Evolutionary conservation across 2,329 filamentous ascomycete species (phyloP), one percentile per base, ranked within the genome.

Genomic region (Metarhizium rileyi): DNA sequence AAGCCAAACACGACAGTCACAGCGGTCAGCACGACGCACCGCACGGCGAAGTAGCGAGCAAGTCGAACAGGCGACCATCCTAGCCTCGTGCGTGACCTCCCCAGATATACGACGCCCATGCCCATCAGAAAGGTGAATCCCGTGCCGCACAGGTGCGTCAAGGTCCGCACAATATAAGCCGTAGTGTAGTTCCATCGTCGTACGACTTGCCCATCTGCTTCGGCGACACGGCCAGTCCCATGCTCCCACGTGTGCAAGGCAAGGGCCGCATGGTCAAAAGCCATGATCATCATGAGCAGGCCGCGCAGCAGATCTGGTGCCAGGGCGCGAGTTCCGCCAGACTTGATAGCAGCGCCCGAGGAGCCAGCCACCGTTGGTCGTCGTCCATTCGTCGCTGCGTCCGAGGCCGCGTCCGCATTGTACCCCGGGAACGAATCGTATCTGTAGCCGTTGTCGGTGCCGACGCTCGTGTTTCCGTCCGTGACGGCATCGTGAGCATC

Each of bases 91-190:
- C 71, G 65, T 25, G 71, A 72, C n/a, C 63, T 61, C 4, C 69
- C 65, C 12, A 74, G 69, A 52, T 72, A 73, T 0, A 68, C 71
- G 9, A 72, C 60, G 7, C 72, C 72, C 56, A 72, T 65, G 23
- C 71, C 72, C 4, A 74, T 60, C n/a, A 74, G 58, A 35, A 74
- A 68, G 0, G 67, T 69, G 52, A 74, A 73, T 7, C 71, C 71
- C 0, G 71, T 61, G 2, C 66, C 71, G 58, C 71, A 74, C 6
- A 74, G 63, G 22, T 74, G 71, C 0, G 70, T 70, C 4, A 74
- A 57, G 0, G 66, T 66, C 7, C 71, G 68, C 23, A 70, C 57
- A n/a, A 61, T 43, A 51, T 69, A 71, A 6, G 63, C 69, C 4
- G 62, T 53, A 0, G 64, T 57, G 0, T 57, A 59, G 49, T 70